phyloP scores from a whole-genome alignment of 2,329 filamentous ascomycete genomes.

The Cladophialophora bantiana region DNA sequence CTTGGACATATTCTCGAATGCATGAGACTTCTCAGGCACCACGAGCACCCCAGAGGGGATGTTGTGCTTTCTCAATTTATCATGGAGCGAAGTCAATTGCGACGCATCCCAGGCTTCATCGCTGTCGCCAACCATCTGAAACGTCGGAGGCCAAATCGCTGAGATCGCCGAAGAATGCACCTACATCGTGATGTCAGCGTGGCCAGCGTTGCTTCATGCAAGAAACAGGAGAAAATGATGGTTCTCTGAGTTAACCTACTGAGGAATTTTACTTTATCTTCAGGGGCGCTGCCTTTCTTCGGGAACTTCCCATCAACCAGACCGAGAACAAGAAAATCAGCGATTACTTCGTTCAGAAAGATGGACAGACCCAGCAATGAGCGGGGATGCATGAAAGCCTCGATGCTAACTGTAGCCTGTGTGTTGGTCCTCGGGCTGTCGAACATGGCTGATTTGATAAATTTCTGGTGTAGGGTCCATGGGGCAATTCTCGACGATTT shows the following conservation, averaged over 20 bases:
- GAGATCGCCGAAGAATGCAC: slow-evolving; percentile 10
- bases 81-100: slow-evolving; percentile 1
- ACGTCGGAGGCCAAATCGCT: slow-evolving; percentile 9
- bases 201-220: not conserved
- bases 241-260: not conserved
- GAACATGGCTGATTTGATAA: slow-evolving; percentile 15
- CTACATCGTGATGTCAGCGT: not conserved
- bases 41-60: slow-evolving; percentile 10
- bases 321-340: not conserved
- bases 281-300: not conserved
- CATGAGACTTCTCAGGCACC: slow-evolving; percentile 6
- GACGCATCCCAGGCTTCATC: slow-evolving; percentile 6
- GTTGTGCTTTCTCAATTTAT: not conserved
- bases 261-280: slow-evolving; percentile 5
- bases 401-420: not conserved
- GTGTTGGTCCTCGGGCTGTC: not conserved
- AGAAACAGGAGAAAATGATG: not conserved
- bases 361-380: slow-evolving; percentile 1
- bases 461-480: slow-evolving; percentile 9
- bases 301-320: not conserved
- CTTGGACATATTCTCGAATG: slow-evolving; percentile 5
- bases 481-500: not conserved
- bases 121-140: slow-evolving; percentile 10
- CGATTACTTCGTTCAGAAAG: slow-evolving; percentile 1
- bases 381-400: not conserved